Evolutionary conservation across 2,329 filamentous ascomycete genomes (phyloP), one percentile per base, ranked within the genome.

Genomic region (Sordariomycetes sp.): DNA sequence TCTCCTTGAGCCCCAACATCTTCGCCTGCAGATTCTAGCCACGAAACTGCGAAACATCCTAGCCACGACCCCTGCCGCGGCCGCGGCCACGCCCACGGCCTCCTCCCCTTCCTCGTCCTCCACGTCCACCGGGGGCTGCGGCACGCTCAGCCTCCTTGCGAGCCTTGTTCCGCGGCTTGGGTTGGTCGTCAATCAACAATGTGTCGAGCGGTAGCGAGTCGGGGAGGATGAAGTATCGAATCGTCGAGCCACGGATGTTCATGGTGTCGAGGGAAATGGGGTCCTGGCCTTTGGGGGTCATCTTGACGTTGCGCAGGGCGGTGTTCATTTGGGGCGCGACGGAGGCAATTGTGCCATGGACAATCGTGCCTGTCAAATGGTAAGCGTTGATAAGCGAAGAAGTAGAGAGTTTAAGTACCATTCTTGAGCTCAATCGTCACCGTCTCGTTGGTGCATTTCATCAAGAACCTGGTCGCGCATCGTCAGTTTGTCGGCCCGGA

Each of bases 311-410:
- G 54, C 88, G 86, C 39, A 98, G 77, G 32, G 88, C 82, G 37
- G 88, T 94, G 71, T 98, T 98, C 92, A 98, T 98, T 64, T 95
- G 86, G 9, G 93, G 92, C 6, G 88, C 92, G 50, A 98, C 88
- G 24, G 87, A 92, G 39, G 88, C 87, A 59, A 98, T 94, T 46
- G 92, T 96, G 64, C 92, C 92, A 60, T 94, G 85, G 48, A 96
- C 76, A 53, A 96, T 93, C 48, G 92, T 94, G 62, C 90, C 87
- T 93, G 19, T 21, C n/a, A 6, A 4, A 30, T 30, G 12, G 17
- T 30, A 7, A 17, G 28, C 17, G 17, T 30, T n/a, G 28, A 19
- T 9, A 4, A 10, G 14, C 6, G 17, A n/a, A 17, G 23, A 25
- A 21, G 11, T 8, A 17, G 28, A 17, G 23, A 17, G 8, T 8